Conservation (phyloP, 345 rosid species). For the Cochlearia excelsa region DNA sequence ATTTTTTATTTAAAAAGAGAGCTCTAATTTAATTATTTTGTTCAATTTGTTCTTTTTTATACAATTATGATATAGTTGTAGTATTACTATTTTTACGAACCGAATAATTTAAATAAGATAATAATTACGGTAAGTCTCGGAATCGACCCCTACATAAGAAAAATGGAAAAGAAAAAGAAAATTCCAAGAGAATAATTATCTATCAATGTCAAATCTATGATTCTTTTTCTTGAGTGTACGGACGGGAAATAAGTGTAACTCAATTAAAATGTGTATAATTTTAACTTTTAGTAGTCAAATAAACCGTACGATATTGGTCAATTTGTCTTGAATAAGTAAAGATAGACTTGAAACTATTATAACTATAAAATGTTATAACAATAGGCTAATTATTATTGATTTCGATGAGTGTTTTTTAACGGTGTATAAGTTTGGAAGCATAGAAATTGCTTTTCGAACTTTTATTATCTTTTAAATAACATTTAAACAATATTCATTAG, state of each 20-base stretch:
- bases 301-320: conserved; percentile 15
- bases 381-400: no score
- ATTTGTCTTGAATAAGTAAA: background rate
- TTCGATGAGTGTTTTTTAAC: no score
- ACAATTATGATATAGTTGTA: conserved; percentile 14
- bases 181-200: conserved; percentile 30
- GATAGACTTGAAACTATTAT: background rate
- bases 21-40: conserved; percentile 6
- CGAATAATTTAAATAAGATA: conserved; percentile 15
- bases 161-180: conserved; percentile 12
- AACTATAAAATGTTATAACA: no score
- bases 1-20: conserved; percentile 20
- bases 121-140: conserved; percentile 25
- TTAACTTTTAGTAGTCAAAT: background rate
- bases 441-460: no score
- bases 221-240: conserved; percentile 28
- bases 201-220: conserved; percentile 30
- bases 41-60: conserved; percentile 4
- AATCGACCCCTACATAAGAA: conserved; percentile 24
- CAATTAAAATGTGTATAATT: conserved; percentile 9
- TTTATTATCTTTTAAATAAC: no score
- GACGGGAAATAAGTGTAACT: conserved; percentile 17
- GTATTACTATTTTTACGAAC: conserved; percentile 16
- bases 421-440: no score
- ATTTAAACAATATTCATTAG: background rate